A percentile compares a stretch with the other conserved stretches of the same genome.
Conservation (phyloP, 345 rosid species). For the Brassica nigra region DNA sequence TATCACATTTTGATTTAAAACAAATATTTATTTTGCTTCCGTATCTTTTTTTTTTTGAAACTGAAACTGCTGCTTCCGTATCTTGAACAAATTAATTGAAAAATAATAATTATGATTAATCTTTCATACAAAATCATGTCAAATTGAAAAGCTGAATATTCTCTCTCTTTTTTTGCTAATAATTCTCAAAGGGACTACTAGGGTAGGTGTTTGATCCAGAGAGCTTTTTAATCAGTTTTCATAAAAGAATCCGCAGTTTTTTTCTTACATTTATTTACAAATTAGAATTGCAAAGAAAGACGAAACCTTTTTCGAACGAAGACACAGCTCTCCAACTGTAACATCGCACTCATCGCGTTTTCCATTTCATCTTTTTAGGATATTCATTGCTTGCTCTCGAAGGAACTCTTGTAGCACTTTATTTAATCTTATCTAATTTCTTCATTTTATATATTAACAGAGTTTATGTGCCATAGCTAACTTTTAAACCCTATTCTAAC, state of each 20-base stretch:
- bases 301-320: conserved; percentile 34
- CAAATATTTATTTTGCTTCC: background rate
- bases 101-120: background rate
- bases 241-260: background rate
- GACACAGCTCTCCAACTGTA: conserved; percentile 38
- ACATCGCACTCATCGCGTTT: conserved; percentile 41
- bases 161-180: background rate
- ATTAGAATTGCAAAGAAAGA: conserved; percentile 7
- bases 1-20: background rate
- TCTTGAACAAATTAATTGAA: background rate
- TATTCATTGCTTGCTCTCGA: conserved; percentile 43
- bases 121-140: conserved; percentile 17
- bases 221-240: background rate
- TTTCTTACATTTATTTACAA: background rate
- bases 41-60: too few species aligned
- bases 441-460: background rate
- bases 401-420: conserved; percentile 30
- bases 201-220: conserved; percentile 26
- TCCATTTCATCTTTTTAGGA: conserved; percentile 41
- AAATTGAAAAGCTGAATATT: conserved; percentile 36
- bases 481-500: too few species aligned
- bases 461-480: too few species aligned
- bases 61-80: too few species aligned
- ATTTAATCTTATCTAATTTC: conserved; percentile 2
- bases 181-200: conserved; percentile 23